Evolutionary conservation across 352 stramenopile species (phyloP).

Genomic region (Pythium chondricola): DNA sequence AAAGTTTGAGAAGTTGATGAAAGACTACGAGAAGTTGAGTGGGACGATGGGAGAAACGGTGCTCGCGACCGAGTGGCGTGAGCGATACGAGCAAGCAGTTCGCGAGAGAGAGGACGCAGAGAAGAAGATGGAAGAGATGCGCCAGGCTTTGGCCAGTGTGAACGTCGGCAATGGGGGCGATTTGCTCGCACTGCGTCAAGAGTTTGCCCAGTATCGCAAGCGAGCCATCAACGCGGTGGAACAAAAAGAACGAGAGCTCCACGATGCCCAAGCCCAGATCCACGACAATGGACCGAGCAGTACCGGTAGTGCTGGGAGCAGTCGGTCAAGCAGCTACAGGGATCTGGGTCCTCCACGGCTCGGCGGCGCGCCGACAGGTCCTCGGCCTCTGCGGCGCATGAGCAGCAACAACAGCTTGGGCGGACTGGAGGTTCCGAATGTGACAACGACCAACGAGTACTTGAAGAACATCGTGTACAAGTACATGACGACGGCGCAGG

Average conservation of each 20-base stretch:
- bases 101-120: conserved; percentile 74
- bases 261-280: conserved; percentile 57
- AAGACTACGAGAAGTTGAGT: conserved; percentile 84
- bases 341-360: conserved; percentile 18
- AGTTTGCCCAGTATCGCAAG: conserved; percentile 78
- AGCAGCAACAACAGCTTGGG: conserved; percentile 75
- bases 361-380: conserved; percentile 17
- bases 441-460: conserved; percentile 84
- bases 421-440: conserved; percentile 73
- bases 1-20: conserved; percentile 81
- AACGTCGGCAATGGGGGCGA: conserved; percentile 43
- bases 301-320: conserved; percentile 18
- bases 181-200: conserved; percentile 57
- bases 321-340: conserved; percentile 38
- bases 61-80: conserved; percentile 78
- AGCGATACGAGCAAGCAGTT: conserved; percentile 73
- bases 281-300: conserved; percentile 32
- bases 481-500: conserved; percentile 86
- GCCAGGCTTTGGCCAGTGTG: conserved; percentile 13
- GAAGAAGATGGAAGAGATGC: conserved; percentile 66
- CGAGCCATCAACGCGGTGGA: conserved; percentile 71
- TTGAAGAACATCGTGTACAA: conserved; percentile 90
- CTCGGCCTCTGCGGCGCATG: conserved; percentile 45
- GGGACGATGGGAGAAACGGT: conserved; percentile 83
- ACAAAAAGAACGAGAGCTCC: conserved; percentile 78